Base-by-base conservation (phyloP, 1,284 basidiomycete species). In the Coriolopsis trogii region DNA sequence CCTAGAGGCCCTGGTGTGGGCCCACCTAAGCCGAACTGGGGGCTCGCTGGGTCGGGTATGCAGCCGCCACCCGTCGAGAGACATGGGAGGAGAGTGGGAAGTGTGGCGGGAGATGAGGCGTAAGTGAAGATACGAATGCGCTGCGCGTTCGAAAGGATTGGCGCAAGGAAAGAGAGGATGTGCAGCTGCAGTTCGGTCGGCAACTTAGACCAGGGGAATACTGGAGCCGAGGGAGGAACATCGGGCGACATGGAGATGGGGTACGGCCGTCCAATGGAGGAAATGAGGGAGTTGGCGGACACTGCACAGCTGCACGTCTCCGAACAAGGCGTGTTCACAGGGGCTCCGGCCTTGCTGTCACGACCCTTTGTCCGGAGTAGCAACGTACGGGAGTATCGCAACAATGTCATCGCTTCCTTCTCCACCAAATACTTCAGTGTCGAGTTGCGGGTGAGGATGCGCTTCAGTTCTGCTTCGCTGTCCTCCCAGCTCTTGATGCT, bases 131-230 rank as follows among this genome's bases (percentile, higher is more conserved):
- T 74, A 21, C 77, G 81, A 39, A 76, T 67, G 16, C 76, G 77
- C 57, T 89, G 87, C 1, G 73, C 62, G 9, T 73, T 53, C 2
- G 85, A 87, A 21, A 89, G 75, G 0, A 70, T 71, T 10, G 85
- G 85, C 3, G 83, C 76, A 25, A 85, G 64, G 60, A 79, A 74
- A 18, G 81, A 79, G 26, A 89, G 73, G 47, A 84, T 79, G 61
- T 81, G 60, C 3, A 83, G 71, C 52, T 81, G 78, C 18, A 89
- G 70, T 63, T 89, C 87, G 20, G 67, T 75, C 0, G 87, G 87
- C 24, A 89, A 72, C 13, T 61, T 61, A 16, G 58, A 61, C 60
- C 80, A 81, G 8, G 69, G 68, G 55, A 73, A 72, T 34, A n/a
- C 36, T 24, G 28, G 21, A n/a, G 41, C 47, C 21, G 33, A 45